These are phyloP conservation scores for Phytopythium mirpurense DNA, from an alignment of 352 stramenopile genomes.

Conservation along the genomic window DNA sequence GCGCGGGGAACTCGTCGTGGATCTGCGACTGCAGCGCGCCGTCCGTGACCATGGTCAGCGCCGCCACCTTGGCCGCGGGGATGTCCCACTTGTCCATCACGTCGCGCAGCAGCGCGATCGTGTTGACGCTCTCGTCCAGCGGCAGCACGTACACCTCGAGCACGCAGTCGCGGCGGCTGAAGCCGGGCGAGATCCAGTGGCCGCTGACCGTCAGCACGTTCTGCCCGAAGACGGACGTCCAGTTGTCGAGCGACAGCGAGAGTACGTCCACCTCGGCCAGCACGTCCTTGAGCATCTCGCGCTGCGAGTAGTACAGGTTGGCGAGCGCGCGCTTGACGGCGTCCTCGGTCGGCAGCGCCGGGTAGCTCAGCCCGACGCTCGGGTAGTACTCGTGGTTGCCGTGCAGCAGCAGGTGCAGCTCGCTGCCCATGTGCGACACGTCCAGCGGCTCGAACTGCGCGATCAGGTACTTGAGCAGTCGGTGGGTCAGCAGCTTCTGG, in stretches of 20 bases:
- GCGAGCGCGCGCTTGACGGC: constrained; percentile 65
- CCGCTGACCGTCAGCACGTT: constrained; percentile 76
- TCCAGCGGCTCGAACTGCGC: constrained; percentile 73
- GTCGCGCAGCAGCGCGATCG: constrained; percentile 66
- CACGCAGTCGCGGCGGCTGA: constrained; percentile 68
- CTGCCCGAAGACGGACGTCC: constrained; percentile 72
- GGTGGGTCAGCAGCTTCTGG: constrained; percentile 66
- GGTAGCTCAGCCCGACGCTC: constrained; percentile 10
- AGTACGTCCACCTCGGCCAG: constrained; percentile 69
- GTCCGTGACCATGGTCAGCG: constrained; percentile 55
- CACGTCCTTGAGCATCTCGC: constrained; percentile 77
- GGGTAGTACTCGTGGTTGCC: constrained; percentile 26
- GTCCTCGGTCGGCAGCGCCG: constrained; percentile 57
- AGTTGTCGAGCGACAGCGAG: constrained; percentile 75
- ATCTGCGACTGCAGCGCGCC: constrained; percentile 24
- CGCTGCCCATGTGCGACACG: constrained; percentile 56
- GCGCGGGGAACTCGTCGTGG: constrained; percentile 58
- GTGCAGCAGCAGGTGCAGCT: constrained; percentile 56
- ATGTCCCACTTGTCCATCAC: constrained; percentile 87
- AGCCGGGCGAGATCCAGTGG: constrained; percentile 75
- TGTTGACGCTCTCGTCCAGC: constrained; percentile 72
- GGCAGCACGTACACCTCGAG: constrained; percentile 74
- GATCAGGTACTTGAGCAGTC: constrained; percentile 71
- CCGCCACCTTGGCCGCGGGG: constrained; percentile 55
- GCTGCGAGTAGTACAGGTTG: constrained; percentile 76